Base-by-base conservation (phyloP, 2,329 filamentous ascomycete genomes). In the Mycosphaerella sp. region DNA sequence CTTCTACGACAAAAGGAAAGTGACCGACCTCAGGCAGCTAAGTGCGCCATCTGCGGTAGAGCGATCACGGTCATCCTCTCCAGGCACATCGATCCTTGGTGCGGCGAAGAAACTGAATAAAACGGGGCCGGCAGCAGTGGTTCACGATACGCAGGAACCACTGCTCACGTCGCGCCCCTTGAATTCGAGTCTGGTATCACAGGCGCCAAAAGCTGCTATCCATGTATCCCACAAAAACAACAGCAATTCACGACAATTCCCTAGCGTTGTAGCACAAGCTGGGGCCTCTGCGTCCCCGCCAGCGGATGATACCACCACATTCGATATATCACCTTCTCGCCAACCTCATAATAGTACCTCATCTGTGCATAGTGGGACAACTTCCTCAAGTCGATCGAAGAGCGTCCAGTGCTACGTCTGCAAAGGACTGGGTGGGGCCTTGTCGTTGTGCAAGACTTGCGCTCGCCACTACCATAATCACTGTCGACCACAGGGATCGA, bases 381-480 rank as follows among this genome's bases (percentile, higher is more conserved):
- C 60, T 26, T 53, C 56, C 6, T 64, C 63, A 32, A 61, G 60
- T 48, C 45, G 17, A 14, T 57, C 56, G 2, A 52, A 23, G 34
- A 10, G 14, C 56, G 23, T 32, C 11, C 61, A 44, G 46, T 73
- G 71, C 56, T 61, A 61, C 26, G 58, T 66, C 3, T 74, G 72
- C 55, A 59, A 64, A 60, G 36, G 57, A 48, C 7, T 58, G 63
- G 14, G 60, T 51, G 66, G 70, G 44, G 62, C 62, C 5, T 57
- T 73, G 3, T 58, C 70, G 10, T 43, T 48, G 2, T 73, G 72
- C 54, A 55, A 62, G n/a, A 58, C 59, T 4, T 74, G 72, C 56
- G 51, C 52, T 4, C 63, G 65, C 23, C 56, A 57, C 5, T 74
- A 70, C 49, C 72, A 74, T 55, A 39, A 38, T 6, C 48, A 51